Percentiles rank a stretch among this genome's conserved stretches.
These are phyloP conservation scores for Ophiocordyceps sinensis DNA, from an alignment of 2,329 filamentous ascomycete species.

Conservation along the genomic window DNA sequence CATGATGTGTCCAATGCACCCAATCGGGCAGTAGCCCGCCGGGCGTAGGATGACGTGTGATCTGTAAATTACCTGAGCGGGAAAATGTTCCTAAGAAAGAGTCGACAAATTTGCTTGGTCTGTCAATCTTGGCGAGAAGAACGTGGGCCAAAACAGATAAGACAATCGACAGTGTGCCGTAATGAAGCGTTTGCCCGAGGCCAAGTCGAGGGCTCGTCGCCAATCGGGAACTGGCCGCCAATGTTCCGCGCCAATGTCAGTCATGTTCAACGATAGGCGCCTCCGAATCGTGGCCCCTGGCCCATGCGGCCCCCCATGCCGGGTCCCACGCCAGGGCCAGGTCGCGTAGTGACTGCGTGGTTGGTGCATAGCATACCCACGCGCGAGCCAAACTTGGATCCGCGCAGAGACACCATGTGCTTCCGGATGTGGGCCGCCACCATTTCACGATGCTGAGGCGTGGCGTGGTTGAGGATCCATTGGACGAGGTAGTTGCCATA, in stretches of 20 bases:
- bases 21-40: constrained; percentile 30
- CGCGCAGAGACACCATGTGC: constrained; percentile 97
- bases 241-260: no score
- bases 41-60: constrained; percentile 44
- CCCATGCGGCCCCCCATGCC: constrained; percentile 43
- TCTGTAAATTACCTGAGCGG: constrained; percentile 35
- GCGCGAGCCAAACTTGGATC: constrained; percentile 95
- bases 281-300: constrained; percentile 42
- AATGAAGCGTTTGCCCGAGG: background rate
- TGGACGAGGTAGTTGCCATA: constrained; percentile 98
- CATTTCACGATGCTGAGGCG: constrained; percentile 77
- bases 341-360: constrained; percentile 74
- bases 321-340: constrained; percentile 66
- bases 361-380: constrained; percentile 99
- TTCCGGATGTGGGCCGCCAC: constrained; percentile 92
- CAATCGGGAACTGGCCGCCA: background rate
- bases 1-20: constrained; percentile 48
- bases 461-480: constrained; percentile 84
- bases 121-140: constrained; percentile 18
- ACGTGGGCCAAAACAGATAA: constrained; percentile 4
- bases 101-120: constrained; percentile 30
- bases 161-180: background rate
- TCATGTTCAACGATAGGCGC: constrained; percentile 37
- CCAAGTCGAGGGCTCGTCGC: background rate
- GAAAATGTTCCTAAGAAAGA: constrained; percentile 34